Percentiles rank a stretch among this genome's conserved stretches.
Conservation (phyloP, 768 basidiomycete genomes). For the Pleurotus salmoneostramineus region DNA sequence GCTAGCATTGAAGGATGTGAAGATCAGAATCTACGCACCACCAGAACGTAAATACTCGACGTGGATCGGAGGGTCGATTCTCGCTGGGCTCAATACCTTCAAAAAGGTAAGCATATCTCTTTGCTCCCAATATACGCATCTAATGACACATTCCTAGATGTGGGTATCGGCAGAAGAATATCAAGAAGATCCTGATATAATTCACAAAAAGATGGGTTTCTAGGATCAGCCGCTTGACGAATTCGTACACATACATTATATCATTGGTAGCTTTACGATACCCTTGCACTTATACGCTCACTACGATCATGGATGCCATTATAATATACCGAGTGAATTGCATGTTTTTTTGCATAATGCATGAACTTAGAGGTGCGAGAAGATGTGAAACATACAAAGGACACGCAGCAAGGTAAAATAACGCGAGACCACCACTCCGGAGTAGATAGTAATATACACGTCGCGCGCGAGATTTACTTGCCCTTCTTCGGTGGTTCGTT, state of each 20-base stretch:
- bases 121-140: constrained; percentile 10
- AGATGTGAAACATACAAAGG: constrained; percentile 15
- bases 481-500: constrained; percentile 89
- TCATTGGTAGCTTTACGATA: constrained; percentile 20
- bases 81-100: constrained; percentile 95
- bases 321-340: constrained; percentile 22
- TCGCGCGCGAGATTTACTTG: constrained; percentile 53
- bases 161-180: constrained; percentile 99
- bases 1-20: constrained; percentile 90
- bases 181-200: constrained; percentile 98
- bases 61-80: constrained; percentile 96
- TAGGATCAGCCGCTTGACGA: constrained; percentile 12
- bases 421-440: constrained; percentile 18
- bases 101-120: constrained; percentile 68
- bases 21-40: constrained; percentile 98
- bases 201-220: constrained; percentile 92
- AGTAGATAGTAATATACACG: constrained; percentile 17
- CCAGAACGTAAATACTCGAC: constrained; percentile 99
- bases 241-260: constrained; percentile 9
- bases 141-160: constrained; percentile 57
- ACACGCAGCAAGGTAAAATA: constrained; percentile 11
- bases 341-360: constrained; percentile 12
- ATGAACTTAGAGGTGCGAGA: constrained; percentile 18
- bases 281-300: constrained; percentile 17
- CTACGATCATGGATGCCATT: constrained; percentile 30